Conservation (phyloP, 202 grass and related monocot genomes). For the Elaeis oleifera region DNA sequence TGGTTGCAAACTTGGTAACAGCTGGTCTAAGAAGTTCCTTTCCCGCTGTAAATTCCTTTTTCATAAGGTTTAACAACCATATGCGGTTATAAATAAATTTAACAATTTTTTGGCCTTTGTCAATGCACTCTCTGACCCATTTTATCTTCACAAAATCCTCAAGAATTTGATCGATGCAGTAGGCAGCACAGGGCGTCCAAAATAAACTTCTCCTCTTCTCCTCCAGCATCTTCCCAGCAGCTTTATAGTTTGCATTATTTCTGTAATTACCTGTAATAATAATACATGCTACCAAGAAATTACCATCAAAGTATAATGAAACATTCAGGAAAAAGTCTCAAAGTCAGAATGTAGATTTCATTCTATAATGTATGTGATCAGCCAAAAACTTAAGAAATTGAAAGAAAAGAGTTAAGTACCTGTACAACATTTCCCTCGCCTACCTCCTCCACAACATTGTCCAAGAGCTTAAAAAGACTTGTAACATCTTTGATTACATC, state of each 20-base stretch:
- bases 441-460: conserved; percentile 20
- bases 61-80: conserved; percentile 27
- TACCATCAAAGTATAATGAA: background rate
- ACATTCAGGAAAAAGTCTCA: background rate
- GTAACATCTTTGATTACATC: conserved; percentile 17
- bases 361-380: background rate
- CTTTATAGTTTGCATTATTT: conserved; percentile 20
- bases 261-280: conserved; percentile 22
- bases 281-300: background rate
- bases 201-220: conserved; percentile 23
- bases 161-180: conserved; percentile 24
- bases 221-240: conserved; percentile 20
- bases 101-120: conserved; percentile 23
- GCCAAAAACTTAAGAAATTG: background rate
- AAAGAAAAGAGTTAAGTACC: background rate
- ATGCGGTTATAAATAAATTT: conserved; percentile 23
- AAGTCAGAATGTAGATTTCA: background rate
- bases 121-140: conserved; percentile 21
- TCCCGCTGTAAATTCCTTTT: conserved; percentile 24
- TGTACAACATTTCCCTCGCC: conserved; percentile 24
- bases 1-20: conserved; percentile 10
- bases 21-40: conserved; percentile 22
- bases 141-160: conserved; percentile 20
- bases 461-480: conserved; percentile 21
- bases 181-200: conserved; percentile 19